Percentiles rank a stretch among this genome's conserved stretches.
Evolutionary conservation across 108 stramenopile genomes (phyloP).

Genomic region (Cyclotella kingstonii): DNA sequence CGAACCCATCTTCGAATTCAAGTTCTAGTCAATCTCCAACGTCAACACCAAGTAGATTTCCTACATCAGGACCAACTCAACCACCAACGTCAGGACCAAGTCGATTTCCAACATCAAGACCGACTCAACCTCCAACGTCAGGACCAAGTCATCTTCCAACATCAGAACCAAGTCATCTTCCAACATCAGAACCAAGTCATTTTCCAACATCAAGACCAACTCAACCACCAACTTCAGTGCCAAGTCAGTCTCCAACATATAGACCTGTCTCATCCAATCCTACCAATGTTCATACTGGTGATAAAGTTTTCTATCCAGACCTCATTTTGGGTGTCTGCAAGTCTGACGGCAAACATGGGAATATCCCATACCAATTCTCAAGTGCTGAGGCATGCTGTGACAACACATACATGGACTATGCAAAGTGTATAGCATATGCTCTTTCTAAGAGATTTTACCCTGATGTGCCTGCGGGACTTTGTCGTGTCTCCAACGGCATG

Average conservation of each 20-base stretch:
- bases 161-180: background rate
- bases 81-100: background rate
- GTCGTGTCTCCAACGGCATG: no score
- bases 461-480: background rate
- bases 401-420: slow-evolving; percentile 18
- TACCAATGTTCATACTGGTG: background rate
- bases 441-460: background rate
- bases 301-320: slow-evolving; percentile 15
- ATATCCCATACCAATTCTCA: slow-evolving; percentile 12
- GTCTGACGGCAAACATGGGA: slow-evolving; percentile 21
- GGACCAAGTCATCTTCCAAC: background rate
- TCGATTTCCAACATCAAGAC: background rate
- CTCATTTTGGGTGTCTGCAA: slow-evolving; percentile 25
- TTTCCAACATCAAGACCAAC: background rate
- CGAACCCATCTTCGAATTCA: background rate
- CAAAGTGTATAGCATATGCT: slow-evolving; percentile 17
- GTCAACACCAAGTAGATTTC: background rate
- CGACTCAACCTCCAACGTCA: background rate
- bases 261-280: background rate
- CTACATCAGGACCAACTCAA: background rate
- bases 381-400: slow-evolving; percentile 18
- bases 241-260: background rate
- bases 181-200: background rate
- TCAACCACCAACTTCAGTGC: background rate
- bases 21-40: background rate